A percentile compares a stretch with the other conserved stretches of the same genome.
Conservation (phyloP, 768 basidiomycete genomes). For the Gymnopilus dilepis region DNA sequence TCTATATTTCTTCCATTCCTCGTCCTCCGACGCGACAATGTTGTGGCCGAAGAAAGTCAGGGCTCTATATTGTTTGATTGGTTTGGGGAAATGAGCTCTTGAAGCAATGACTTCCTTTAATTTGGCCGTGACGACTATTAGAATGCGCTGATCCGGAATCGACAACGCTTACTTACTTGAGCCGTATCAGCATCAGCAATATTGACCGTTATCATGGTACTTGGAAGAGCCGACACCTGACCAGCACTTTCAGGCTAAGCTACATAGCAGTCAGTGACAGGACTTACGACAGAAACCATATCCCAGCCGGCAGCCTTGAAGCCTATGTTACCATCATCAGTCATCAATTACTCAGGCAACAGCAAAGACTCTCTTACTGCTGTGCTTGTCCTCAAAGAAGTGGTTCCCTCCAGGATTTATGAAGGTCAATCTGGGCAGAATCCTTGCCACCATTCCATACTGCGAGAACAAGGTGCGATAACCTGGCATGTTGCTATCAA, state of each 20-base stretch:
- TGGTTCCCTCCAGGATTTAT: conserved; percentile 11
- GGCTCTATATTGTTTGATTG: conserved; percentile 44
- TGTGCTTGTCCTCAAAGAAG: conserved; percentile 7
- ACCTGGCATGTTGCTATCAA: conserved; percentile 11
- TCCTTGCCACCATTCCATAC: not conserved
- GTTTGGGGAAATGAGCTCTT: conserved; percentile 59
- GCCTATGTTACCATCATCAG: not conserved
- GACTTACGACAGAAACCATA: conserved; percentile 6
- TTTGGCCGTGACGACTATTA: not conserved
- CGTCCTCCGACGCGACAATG: conserved; percentile 62
- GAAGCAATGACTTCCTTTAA: conserved; percentile 27
- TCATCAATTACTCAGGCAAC: not conserved
- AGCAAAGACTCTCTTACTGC: not conserved
- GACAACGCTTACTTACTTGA: not conserved
- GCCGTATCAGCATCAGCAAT: conserved; percentile 10
- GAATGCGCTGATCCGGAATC: no score
- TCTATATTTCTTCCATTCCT: conserved; percentile 66
- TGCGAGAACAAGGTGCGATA: conserved; percentile 10
- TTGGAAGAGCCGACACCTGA: conserved; percentile 4
- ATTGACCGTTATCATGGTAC: not conserved
- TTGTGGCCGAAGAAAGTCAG: conserved; percentile 59
- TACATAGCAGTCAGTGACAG: not conserved
- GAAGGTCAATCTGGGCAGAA: conserved; percentile 8
- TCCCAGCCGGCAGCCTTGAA: conserved; percentile 11
- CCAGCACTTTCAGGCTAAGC: not conserved